Evolutionary conservation across 495 filamentous ascomycete species (phyloP).

Genomic region (Penicillium parvum): DNA sequence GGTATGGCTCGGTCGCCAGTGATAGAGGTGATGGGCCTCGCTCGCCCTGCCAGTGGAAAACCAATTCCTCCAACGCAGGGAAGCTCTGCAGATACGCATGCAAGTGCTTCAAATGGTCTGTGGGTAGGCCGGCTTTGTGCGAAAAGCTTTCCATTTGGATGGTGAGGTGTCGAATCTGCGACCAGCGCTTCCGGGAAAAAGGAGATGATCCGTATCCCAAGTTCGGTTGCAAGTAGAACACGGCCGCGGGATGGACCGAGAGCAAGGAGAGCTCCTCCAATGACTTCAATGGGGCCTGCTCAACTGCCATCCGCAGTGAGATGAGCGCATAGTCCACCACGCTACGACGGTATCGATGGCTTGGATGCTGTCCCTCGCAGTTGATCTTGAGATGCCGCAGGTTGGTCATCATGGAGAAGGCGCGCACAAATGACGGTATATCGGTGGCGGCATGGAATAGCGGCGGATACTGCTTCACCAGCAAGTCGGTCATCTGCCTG

Average conservation of each 20-base stretch:
- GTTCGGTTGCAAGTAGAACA: constrained; percentile 64
- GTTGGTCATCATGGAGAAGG: constrained; percentile 57
- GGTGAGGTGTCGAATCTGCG: constrained; percentile 63
- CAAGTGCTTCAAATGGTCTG: constrained; percentile 71
- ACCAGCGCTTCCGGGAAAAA: constrained; percentile 60
- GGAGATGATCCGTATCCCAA: constrained; percentile 64
- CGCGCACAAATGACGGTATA: constrained; percentile 68
- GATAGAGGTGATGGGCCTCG: constrained; percentile 64
- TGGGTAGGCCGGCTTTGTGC: constrained; percentile 46
- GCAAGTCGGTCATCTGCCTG: constrained; percentile 59
- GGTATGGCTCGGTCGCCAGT: constrained; percentile 57
- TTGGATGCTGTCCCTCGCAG: constrained; percentile 63
- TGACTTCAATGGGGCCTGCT: constrained; percentile 55
- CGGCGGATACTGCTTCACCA: constrained; percentile 75
- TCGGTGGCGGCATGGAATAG: constrained; percentile 84
- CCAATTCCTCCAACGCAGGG: constrained; percentile 56
- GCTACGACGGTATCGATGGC: constrained; percentile 64
- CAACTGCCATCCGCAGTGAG: constrained; percentile 69
- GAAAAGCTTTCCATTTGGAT: constrained; percentile 64
- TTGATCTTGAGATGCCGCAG: constrained; percentile 65
- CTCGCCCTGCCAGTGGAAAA: constrained; percentile 66
- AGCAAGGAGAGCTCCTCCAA: constrained; percentile 61
- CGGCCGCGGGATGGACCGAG: constrained; percentile 61
- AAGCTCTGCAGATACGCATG: constrained; percentile 67
- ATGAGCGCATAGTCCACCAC: constrained; percentile 80